Evolutionary conservation across 2,329 filamentous ascomycete genomes (phyloP).

Genomic region (Aspergillus intermedius): DNA sequence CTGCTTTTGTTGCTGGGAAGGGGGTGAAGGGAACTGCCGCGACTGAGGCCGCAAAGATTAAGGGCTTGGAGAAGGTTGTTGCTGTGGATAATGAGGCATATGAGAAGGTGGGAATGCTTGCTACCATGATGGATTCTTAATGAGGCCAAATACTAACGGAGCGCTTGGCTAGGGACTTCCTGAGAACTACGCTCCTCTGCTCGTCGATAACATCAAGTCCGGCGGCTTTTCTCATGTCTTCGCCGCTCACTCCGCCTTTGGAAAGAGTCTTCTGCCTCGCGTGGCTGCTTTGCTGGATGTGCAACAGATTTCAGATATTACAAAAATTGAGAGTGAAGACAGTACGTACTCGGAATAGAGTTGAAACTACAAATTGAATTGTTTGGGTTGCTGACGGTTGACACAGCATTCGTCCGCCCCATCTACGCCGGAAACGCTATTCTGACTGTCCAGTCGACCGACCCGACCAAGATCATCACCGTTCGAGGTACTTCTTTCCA

Average conservation of each 20-base stretch:
- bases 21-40: conserved; percentile 66
- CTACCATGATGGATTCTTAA: not conserved
- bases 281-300: conserved; percentile 86
- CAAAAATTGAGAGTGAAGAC: conserved; percentile 75
- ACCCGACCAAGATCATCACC: conserved; percentile 80
- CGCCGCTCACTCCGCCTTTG: conserved; percentile 87
- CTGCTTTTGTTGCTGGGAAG: conserved; percentile 78
- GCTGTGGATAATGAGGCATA: conserved; percentile 83
- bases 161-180: conserved; percentile 61
- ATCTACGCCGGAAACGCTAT: conserved; percentile 98
- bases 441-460: conserved; percentile 84
- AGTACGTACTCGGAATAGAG: conserved; percentile 45
- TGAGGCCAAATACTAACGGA: not conserved
- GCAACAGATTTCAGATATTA: conserved; percentile 92
- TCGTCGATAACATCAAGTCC: conserved; percentile 95
- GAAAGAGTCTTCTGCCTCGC: conserved; percentile 87
- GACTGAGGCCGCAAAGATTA: conserved; percentile 78
- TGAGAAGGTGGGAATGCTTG: conserved; percentile 61
- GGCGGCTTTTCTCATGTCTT: conserved; percentile 89
- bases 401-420: conserved; percentile 73
- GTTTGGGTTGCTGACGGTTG: conserved; percentile 10
- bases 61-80: conserved; percentile 86
- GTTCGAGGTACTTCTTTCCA: conserved; percentile 90
- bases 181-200: conserved; percentile 87
- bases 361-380: conserved; percentile 10